Evolutionary conservation across 1,139 yeast species (phyloP), one percentile per base, ranked within the genome.

Genomic region (Insectozyma bohioensis): DNA sequence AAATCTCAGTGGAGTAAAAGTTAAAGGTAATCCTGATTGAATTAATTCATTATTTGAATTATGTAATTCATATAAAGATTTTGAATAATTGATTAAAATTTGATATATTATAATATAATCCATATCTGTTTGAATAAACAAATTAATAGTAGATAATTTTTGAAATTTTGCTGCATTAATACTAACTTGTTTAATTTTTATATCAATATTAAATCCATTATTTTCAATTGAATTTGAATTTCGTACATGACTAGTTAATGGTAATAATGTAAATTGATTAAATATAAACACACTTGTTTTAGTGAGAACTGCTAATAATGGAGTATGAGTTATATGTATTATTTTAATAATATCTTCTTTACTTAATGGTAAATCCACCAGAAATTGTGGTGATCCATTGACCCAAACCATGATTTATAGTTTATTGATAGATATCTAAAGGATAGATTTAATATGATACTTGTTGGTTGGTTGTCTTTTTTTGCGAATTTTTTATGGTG

Each of bases 91-190:
- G 27, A 65, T 52, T 13, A 49, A 41, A 7, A 63, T 41, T 36
- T 61, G 72, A 43, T 57, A 67, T 20, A 68, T 57, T 30, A 68
- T 51, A 17, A 67, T 39, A 41, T 54, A 63, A 41, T 56, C 51
- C 11, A 35, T 23, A 22, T 57, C 54, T 1, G 75, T 63, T 36
- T 57, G 57, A 21, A 67, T 52, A 41, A 64, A 65, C 26, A 68
- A 41, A 36, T 65, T 64, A 17, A 54, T 51, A 4, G 53, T 49
- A 12, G 42, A 41, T 23, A 52, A 42, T 30, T 56, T 59, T 27
- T 60, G 65, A 25, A 58, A 48, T 16, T 47, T 54, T 2, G 56
- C 45, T 3, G 61, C 42, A 34, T 56, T 49, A 4, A 58, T 56
- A 8, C 62, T 48, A 6, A 57, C 46, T 26, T 56, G 53, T 33